These are phyloP conservation scores for Zalaria obscura DNA, from an alignment of 2,329 filamentous ascomycete species.

Conservation along the genomic window DNA sequence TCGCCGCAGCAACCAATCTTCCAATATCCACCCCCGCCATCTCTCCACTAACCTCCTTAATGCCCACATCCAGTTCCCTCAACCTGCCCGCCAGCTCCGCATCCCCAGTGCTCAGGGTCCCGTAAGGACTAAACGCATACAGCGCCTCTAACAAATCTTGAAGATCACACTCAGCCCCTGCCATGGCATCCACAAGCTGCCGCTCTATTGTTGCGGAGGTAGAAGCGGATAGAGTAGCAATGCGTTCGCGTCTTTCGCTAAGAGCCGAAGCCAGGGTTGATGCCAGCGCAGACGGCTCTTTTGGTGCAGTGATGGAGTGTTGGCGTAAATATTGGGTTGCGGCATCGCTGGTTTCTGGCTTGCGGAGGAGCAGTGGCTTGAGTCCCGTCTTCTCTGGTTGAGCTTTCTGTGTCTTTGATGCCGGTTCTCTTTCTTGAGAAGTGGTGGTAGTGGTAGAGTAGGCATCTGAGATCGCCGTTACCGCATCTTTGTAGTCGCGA, in stretches of 20 bases:
- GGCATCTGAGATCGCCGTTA: constrained; percentile 11
- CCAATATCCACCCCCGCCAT: constrained; percentile 20
- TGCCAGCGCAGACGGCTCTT: background rate
- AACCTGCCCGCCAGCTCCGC: constrained; percentile 14
- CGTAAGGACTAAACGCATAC: constrained; percentile 18
- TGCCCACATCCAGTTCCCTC: constrained; percentile 20
- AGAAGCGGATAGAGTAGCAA: constrained; percentile 19
- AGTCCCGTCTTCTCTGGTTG: constrained; percentile 10
- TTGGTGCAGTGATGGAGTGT: constrained; percentile 10
- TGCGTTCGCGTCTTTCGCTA: constrained; percentile 19
- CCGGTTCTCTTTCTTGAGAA: background rate
- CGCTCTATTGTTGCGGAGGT: constrained; percentile 19
- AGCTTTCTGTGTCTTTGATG: background rate
- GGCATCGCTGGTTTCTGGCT: background rate
- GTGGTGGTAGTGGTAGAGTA: constrained; percentile 6
- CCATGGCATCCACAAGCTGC: constrained; percentile 20
- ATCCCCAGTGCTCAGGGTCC: constrained; percentile 10
- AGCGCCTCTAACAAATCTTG: constrained; percentile 22
- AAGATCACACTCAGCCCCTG: constrained; percentile 21
- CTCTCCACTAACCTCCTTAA: constrained; percentile 22
- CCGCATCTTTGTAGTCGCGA: constrained; percentile 12
- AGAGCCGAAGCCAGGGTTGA: constrained; percentile 13
- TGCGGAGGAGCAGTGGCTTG: constrained; percentile 12
- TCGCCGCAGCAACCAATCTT: constrained; percentile 8
- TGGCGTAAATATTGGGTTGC: background rate